Evolutionary conservation across 371 early-diverging fungal species (phyloP).

Genomic region (Nosema muscidifuracis): DNA sequence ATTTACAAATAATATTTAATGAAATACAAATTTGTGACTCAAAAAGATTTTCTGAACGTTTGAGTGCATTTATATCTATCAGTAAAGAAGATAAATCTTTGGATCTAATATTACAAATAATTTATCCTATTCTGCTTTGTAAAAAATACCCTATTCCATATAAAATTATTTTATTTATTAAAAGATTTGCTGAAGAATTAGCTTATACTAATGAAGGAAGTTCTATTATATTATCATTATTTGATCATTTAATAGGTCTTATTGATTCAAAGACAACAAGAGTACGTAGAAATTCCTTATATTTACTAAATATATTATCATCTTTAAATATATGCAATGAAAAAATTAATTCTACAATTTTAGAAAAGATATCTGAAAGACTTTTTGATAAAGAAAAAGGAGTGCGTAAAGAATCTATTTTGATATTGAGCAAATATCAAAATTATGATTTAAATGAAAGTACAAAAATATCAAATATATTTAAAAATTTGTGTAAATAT

Average conservation of each 20-base stretch:
- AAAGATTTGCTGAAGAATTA: slow-evolving; percentile 26
- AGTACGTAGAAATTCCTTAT: slow-evolving; percentile 30
- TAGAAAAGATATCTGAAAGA: slow-evolving; percentile 42
- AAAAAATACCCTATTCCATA: slow-evolving; percentile 29
- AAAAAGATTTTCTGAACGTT: slow-evolving; percentile 7
- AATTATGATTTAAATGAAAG: slow-evolving; percentile 23
- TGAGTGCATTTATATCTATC: neutral
- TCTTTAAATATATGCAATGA: neutral
- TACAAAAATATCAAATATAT: slow-evolving; percentile 17
- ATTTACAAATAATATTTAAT: slow-evolving; percentile 40
- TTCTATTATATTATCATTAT: neutral
- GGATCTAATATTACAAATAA: slow-evolving; percentile 3
- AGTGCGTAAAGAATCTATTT: slow-evolving; percentile 53
- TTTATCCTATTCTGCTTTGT: slow-evolving; percentile 21
- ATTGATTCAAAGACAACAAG: slow-evolving; percentile 19
- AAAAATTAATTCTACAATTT: neutral
- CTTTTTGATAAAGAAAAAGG: slow-evolving; percentile 54
- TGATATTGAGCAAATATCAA: slow-evolving; percentile 36
- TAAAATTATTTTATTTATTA: slow-evolving; percentile 30
- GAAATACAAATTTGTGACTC: slow-evolving; percentile 40
- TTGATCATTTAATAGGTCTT: slow-evolving; percentile 19
- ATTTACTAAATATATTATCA: slow-evolving; percentile 13
- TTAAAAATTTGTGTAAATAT: slow-evolving; percentile 48
- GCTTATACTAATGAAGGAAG: neutral
- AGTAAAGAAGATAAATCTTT: neutral